Conservation (phyloP, 495 filamentous ascomycete species). For the Lasiosphaeria hispida region DNA sequence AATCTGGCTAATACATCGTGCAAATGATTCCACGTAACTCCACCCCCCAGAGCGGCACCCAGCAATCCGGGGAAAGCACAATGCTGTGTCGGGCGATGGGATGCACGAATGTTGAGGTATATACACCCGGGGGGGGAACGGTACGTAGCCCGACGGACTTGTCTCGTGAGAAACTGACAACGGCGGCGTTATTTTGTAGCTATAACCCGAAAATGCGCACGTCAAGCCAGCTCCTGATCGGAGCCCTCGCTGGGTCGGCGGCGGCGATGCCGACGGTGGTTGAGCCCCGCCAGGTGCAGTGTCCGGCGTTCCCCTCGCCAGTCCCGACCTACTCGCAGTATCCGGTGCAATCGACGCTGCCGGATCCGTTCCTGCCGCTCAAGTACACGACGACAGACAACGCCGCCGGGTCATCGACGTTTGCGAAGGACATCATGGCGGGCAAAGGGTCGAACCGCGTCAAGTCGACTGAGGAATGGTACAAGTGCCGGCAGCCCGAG, state of each 20-base stretch:
- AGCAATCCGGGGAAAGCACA: no score
- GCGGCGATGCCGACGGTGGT: neutral
- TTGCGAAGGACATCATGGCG: constrained; percentile 37
- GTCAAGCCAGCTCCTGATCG: neutral
- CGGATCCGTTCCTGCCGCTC: constrained; percentile 52
- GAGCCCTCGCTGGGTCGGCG: neutral
- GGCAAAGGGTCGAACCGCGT: constrained; percentile 44
- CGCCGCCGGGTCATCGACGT: constrained; percentile 28
- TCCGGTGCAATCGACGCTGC: constrained; percentile 41
- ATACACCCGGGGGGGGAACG: no score
- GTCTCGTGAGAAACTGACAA: neutral
- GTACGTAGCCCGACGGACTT: neutral
- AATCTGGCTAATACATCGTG: neutral
- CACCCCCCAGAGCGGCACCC: no score
- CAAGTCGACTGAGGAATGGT: constrained; percentile 48
- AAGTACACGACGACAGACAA: constrained; percentile 41
- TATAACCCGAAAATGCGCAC: neutral
- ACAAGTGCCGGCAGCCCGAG: constrained; percentile 51
- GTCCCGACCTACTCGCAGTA: constrained; percentile 42
- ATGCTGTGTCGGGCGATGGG: no score
- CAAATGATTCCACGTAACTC: neutral
- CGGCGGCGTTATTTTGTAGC: neutral
- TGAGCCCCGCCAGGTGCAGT: constrained; percentile 21
- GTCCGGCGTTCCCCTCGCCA: constrained; percentile 38
- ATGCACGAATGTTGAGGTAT: no score